Conservation (phyloP, 2,329 filamentous ascomycete species). For the Aureobasidium zeae region DNA sequence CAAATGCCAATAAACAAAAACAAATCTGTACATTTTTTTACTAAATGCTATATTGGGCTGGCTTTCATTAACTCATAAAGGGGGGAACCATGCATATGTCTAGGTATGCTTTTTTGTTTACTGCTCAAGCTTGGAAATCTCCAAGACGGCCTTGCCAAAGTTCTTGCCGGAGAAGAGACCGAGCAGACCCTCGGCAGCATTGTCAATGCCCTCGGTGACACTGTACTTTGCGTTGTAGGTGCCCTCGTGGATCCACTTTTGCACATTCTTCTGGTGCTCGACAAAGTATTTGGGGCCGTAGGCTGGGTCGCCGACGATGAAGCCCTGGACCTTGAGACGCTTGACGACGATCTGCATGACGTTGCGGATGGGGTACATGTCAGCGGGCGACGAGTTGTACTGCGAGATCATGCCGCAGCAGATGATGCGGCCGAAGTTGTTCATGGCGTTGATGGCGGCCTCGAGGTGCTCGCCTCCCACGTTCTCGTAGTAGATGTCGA, state of each 20-base stretch:
- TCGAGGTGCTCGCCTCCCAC: conserved; percentile 68
- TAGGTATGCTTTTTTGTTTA: too few relatives aligned
- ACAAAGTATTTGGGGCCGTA: conserved; percentile 57
- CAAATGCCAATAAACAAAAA: too few relatives aligned
- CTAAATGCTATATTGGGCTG: too few relatives aligned
- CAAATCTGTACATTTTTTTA: too few relatives aligned
- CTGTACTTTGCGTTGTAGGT: conserved; percentile 61
- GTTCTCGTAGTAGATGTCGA: conserved; percentile 80
- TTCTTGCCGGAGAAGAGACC: conserved; percentile 70
- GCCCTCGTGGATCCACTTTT: conserved; percentile 67
- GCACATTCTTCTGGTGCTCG: conserved; percentile 67
- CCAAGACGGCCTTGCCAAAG: conserved; percentile 76
- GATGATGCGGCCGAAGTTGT: conserved; percentile 57
- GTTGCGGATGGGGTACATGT: conserved; percentile 60
- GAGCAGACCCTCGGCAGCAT: conserved; percentile 62
- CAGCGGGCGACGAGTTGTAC: conserved; percentile 55
- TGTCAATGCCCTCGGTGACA: conserved; percentile 68
- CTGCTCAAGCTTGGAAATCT: conserved; percentile 45
- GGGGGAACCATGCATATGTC: too few relatives aligned
- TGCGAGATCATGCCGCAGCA: conserved; percentile 60
- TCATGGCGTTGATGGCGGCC: conserved; percentile 56
- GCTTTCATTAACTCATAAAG: too few relatives aligned
- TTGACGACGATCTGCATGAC: conserved; percentile 56
- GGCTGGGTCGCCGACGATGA: conserved; percentile 58
- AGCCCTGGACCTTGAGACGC: conserved; percentile 63